Evolutionary conservation across 1,284 basidiomycete genomes (phyloP), one percentile per base, ranked within the genome.

Genomic region (Ustilago curta): DNA sequence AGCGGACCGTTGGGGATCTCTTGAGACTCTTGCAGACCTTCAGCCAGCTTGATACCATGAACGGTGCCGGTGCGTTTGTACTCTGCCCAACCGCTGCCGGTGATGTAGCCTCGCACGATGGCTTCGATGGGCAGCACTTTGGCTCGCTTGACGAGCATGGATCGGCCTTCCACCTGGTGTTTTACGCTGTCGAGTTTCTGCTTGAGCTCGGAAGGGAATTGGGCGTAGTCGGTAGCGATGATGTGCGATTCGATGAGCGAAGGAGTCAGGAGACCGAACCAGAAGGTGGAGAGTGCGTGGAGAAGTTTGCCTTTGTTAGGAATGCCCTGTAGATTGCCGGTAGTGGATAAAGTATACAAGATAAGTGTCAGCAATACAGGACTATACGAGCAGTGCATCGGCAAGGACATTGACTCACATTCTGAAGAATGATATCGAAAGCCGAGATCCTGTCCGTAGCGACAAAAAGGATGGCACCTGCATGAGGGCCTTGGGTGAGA

Each of bases 361-460:
- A 37, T n/a, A 37, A 37, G 35, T 16, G 35, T 37, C 12, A 37
- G 35, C 35, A 37, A 37, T 9, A 16, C 35, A 37, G 35, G 9
- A 4, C 4, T 4, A 37, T 14, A 12, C 6, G 11, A 37, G 2
- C 4, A 16, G 12, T 4, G 12, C 4, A 37, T 37, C 2, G 16
- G 35, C 35, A 37, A 37, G 12, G 6, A 37, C 31, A 16, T 37
- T 16, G 6, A 37, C 35, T 37, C 35, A 37, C 35, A 52, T 84
- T 81, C 40, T 80, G 74, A 9, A 84, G 75, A 35, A 84, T 91
- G 70, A 98, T 92, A 88, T 99, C 96, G 87, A 94, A 99, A 0
- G 96, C 95, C 21, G 93, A 96, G 84, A 98, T 97, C 70, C 97
- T 89, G 87, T 99, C 97, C 16, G 93, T 93, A 7, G 96, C 95